These are phyloP conservation scores for Teratosphaeriaceae sp. DNA, from an alignment of 2,329 filamentous ascomycete species.

Conservation along the genomic window DNA sequence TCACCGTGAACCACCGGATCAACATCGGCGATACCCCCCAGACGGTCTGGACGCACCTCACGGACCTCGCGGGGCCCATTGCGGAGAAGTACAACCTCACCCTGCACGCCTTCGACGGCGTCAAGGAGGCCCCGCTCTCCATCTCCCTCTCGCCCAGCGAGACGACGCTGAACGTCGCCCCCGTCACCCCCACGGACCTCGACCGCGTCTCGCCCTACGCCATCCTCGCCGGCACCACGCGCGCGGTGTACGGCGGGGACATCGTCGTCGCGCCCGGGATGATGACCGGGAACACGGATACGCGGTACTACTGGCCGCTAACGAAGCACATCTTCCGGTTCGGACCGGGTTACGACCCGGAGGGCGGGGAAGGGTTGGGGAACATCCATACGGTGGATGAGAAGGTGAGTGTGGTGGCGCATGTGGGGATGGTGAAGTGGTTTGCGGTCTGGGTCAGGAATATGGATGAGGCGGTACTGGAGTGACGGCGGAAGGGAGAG, in stretches of 20 bases:
- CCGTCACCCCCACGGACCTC: constrained; percentile 30
- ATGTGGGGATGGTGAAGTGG: constrained; percentile 40
- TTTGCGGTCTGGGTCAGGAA: constrained; percentile 38
- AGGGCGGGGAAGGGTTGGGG: constrained; percentile 21
- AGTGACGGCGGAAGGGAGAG: too few relatives aligned
- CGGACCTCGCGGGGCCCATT: constrained; percentile 41
- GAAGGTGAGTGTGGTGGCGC: constrained; percentile 32
- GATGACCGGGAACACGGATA: constrained; percentile 33
- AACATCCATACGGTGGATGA: constrained; percentile 30
- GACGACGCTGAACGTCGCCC: constrained; percentile 26
- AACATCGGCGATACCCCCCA: constrained; percentile 48
- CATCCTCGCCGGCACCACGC: constrained; percentile 37
- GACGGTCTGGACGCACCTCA: constrained; percentile 40
- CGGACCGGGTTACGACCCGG: constrained; percentile 28
- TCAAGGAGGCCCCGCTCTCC: constrained; percentile 27
- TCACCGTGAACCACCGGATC: constrained; percentile 51
- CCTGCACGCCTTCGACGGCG: constrained; percentile 43
- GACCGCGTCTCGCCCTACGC: constrained; percentile 25
- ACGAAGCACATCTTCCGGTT: constrained; percentile 32
- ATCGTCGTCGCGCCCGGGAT: constrained; percentile 31
- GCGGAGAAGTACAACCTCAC: constrained; percentile 44
- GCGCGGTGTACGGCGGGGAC: constrained; percentile 37
- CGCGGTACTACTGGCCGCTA: constrained; percentile 29
- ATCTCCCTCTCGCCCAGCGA: constrained; percentile 24
- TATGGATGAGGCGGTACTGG: constrained; percentile 38